Percentiles rank a stretch among this genome's conserved stretches.
Conservation (phyloP, 345 rosid genomes). For the Toxicodendron radicans region DNA sequence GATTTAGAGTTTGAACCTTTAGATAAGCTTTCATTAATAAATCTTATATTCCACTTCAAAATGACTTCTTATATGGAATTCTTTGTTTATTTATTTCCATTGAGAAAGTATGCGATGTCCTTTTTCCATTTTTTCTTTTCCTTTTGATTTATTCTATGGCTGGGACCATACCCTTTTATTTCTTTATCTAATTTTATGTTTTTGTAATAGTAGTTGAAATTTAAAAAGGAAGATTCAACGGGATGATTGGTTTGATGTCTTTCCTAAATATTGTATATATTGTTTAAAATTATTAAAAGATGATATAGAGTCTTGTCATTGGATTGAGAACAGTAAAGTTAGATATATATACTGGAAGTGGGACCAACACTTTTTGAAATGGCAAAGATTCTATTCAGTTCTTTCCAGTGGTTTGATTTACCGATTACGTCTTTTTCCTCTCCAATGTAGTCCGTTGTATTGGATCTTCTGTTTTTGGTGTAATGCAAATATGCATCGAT, state of each 20-base stretch:
- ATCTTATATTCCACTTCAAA: background rate
- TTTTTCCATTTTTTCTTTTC: background rate
- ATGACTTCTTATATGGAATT: background rate
- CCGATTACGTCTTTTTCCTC: too few species aligned
- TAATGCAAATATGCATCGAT: too few species aligned
- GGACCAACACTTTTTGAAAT: too few species aligned
- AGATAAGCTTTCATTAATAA: conserved; percentile 7
- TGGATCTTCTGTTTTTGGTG: too few species aligned
- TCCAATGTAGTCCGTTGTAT: too few species aligned
- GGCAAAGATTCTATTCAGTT: too few species aligned
- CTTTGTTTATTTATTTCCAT: background rate
- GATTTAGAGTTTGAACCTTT: background rate
- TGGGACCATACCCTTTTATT: conserved; percentile 10
- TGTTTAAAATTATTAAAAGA: too few species aligned
- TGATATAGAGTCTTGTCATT: background rate
- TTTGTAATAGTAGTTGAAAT: background rate
- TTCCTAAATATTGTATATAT: too few species aligned
- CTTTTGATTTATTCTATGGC: background rate
- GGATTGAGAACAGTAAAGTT: background rate
- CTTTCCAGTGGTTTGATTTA: too few species aligned
- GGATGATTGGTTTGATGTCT: background rate
- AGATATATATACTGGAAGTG: background rate
- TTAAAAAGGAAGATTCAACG: too few species aligned
- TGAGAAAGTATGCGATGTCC: background rate
- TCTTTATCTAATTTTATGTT: too few species aligned